Conservation (phyloP, 345 rosid species). For the Mangifera indica region DNA sequence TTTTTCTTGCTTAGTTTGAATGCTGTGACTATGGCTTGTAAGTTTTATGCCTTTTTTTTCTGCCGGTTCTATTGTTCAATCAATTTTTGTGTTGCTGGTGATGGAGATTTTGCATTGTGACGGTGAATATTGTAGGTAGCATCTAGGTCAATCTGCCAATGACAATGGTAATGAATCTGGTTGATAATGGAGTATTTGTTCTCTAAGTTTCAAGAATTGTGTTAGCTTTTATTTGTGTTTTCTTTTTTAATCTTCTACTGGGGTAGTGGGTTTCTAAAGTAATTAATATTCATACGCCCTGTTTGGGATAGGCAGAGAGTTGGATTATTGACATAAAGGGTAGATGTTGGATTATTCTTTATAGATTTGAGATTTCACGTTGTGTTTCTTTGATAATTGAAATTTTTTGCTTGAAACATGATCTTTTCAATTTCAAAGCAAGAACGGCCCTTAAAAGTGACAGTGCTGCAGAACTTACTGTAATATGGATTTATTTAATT, state of each 20-base stretch:
- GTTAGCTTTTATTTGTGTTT: slow-evolving; percentile 29
- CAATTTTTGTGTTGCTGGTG: no score
- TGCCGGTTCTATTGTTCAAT: no score
- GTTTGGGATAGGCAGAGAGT: neutral
- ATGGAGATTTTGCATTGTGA: no score
- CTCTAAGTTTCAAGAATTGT: slow-evolving; percentile 34
- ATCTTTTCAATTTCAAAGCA: neutral
- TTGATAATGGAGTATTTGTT: slow-evolving; percentile 24
- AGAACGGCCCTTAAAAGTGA: neutral
- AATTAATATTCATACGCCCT: neutral
- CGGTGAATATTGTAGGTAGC: no score
- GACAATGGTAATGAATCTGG: no score
- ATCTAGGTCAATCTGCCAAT: no score
- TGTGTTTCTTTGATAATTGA: neutral
- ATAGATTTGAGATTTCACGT: neutral
- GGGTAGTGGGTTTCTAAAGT: slow-evolving; percentile 8
- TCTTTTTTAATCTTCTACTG: neutral
- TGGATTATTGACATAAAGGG: neutral
- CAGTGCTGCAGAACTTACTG: neutral
- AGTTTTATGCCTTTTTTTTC: no score
- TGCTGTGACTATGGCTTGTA: no score
- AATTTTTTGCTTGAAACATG: neutral
- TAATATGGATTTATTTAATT: neutral
- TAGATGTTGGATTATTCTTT: neutral
- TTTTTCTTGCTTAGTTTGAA: no score